A percentile compares a stretch with the other conserved stretches of the same genome.
These are phyloP conservation scores for Scalesia atractyloides DNA, from an alignment of 129 eudicot genomes.

Conservation along the genomic window DNA sequence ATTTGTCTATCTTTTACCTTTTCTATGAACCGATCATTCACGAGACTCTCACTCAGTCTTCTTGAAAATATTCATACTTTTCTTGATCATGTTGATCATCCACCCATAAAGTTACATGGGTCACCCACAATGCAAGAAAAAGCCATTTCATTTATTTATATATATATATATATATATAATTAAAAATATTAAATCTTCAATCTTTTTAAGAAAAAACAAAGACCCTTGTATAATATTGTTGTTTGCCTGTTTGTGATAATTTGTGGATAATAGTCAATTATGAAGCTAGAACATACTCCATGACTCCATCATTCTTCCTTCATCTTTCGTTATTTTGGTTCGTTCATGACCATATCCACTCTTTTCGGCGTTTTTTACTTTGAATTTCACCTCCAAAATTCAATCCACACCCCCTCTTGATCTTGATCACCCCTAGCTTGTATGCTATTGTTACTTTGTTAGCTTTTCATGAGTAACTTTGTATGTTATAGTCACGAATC, in stretches of 20 bases:
- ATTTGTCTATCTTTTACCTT: constrained; percentile 31
- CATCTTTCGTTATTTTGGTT: constrained; percentile 28
- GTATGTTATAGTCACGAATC: background rate
- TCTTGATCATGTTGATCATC: constrained; percentile 37
- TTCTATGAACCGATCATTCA: constrained; percentile 56
- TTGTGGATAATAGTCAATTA: too few species aligned
- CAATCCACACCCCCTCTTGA: constrained; percentile 34
- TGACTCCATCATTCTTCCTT: constrained; percentile 8
- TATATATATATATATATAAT: too few species aligned
- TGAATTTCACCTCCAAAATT: constrained; percentile 30
- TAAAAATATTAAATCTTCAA: too few species aligned
- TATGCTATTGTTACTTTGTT: constrained; percentile 23
- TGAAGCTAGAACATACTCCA: too few species aligned
- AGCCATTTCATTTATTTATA: too few species aligned
- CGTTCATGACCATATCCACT: constrained; percentile 33
- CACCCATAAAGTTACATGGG: constrained; percentile 42
- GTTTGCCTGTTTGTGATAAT: too few species aligned
- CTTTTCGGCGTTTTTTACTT: constrained; percentile 49
- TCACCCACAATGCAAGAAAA: constrained; percentile 26
- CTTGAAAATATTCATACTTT: constrained; percentile 47
- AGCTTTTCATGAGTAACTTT: constrained; percentile 29
- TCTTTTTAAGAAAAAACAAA: too few species aligned
- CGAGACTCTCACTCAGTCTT: constrained; percentile 53
- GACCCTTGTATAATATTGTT: too few species aligned
- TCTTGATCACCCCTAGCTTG: background rate